These are phyloP conservation scores for Penicillium hordei DNA, from an alignment of 2,329 filamentous ascomycete genomes.

Conservation along the genomic window DNA sequence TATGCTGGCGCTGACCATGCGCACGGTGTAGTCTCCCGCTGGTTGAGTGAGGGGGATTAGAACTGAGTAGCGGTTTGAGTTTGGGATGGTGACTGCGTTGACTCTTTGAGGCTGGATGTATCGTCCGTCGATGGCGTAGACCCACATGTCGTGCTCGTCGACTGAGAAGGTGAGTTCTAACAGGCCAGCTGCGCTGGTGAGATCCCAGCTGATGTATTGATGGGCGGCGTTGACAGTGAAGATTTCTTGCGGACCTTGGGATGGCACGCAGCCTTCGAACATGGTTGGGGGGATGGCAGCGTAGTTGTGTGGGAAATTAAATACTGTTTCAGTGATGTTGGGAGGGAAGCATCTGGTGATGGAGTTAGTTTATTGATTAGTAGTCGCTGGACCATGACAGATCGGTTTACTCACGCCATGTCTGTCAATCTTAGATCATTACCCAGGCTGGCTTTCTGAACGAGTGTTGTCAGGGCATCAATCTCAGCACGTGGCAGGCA, in stretches of 20 bases:
- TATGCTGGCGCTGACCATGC: slow-evolving; percentile 50
- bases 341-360: slow-evolving; percentile 28
- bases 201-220: slow-evolving; percentile 40
- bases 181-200: slow-evolving; percentile 39
- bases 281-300: slow-evolving; percentile 22
- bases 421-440: slow-evolving; percentile 26
- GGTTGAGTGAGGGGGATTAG: slow-evolving; percentile 46
- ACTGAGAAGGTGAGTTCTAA: slow-evolving; percentile 41
- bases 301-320: slow-evolving; percentile 21
- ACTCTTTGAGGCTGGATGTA: slow-evolving; percentile 44
- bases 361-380: not conserved
- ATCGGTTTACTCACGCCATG: slow-evolving; percentile 23
- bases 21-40: slow-evolving; percentile 55
- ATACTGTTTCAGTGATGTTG: slow-evolving; percentile 14
- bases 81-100: slow-evolving; percentile 37
- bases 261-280: slow-evolving; percentile 26
- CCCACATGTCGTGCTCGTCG: slow-evolving; percentile 47
- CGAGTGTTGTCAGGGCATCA: slow-evolving; percentile 35
- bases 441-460: slow-evolving; percentile 17
- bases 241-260: slow-evolving; percentile 26
- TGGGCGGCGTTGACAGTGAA: slow-evolving; percentile 35
- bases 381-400: no score
- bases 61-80: slow-evolving; percentile 44
- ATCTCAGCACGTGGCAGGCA: slow-evolving; percentile 26
- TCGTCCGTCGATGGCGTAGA: slow-evolving; percentile 48